These are phyloP conservation scores for Mucor saturninus DNA, from an alignment of 371 early-diverging fungal genomes.

Conservation along the genomic window DNA sequence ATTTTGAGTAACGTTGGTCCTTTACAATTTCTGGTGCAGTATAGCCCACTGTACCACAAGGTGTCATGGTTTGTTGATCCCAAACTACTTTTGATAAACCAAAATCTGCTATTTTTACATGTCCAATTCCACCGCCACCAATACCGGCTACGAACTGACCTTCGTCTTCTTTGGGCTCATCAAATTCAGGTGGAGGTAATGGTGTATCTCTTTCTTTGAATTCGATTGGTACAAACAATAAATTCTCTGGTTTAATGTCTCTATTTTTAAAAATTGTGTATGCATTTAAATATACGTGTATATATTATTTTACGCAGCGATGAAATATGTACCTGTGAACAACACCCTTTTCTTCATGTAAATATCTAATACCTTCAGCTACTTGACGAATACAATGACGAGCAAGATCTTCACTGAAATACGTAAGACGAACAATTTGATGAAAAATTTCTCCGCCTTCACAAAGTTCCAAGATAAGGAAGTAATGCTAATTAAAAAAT, in stretches of 20 bases:
- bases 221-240: conserved; percentile 76
- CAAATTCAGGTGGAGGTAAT: conserved; percentile 39
- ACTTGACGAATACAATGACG: conserved; percentile 86
- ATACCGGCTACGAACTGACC: conserved; percentile 60
- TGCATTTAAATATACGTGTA: conserved; percentile 15
- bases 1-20: conserved; percentile 80
- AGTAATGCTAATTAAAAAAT: conserved; percentile 24
- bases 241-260: conserved; percentile 97
- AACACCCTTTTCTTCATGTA: conserved; percentile 75
- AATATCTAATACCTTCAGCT: conserved; percentile 81
- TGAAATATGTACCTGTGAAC: conserved; percentile 63
- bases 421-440: conserved; percentile 62
- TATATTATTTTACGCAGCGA: background rate
- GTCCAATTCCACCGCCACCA: conserved; percentile 76
- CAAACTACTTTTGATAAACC: conserved; percentile 82
- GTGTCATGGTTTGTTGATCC: conserved; percentile 87
- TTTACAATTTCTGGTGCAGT: conserved; percentile 93
- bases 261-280: conserved; percentile 30
- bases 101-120: conserved; percentile 88
- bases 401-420: conserved; percentile 65
- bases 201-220: conserved; percentile 57
- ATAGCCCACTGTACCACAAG: conserved; percentile 92
- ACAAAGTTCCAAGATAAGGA: conserved; percentile 41
- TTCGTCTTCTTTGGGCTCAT: conserved; percentile 63
- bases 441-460: conserved; percentile 73